phyloP scores from a whole-genome alignment of 768 basidiomycete species.

The Calvatia gigantea region DNA sequence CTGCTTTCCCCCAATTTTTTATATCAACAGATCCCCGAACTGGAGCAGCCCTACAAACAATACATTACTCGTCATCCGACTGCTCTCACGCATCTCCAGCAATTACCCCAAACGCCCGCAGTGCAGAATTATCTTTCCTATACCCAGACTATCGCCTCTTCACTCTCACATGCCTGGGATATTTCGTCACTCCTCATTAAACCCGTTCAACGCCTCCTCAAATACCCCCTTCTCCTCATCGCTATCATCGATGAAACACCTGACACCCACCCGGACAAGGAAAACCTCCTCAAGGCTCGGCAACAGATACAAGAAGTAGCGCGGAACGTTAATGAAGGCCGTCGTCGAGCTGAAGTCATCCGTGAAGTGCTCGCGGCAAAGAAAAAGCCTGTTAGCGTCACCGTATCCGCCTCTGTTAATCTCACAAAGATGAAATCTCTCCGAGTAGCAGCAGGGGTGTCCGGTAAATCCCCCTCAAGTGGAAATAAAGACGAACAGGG shows the following conservation, averaged over 20 bases:
- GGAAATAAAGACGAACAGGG: conserved; percentile 23
- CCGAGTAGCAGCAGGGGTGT: conserved; percentile 25
- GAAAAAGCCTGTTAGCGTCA: conserved; percentile 36
- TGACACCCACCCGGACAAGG: conserved; percentile 63
- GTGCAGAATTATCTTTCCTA: conserved; percentile 64
- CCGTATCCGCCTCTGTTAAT: conserved; percentile 53
- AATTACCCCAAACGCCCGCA: conserved; percentile 47
- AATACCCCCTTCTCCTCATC: conserved; percentile 83
- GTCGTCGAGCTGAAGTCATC: conserved; percentile 74
- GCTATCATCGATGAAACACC: conserved; percentile 77
- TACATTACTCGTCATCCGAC: conserved; percentile 81
- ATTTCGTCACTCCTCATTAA: conserved; percentile 93
- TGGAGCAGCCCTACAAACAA: conserved; percentile 70
- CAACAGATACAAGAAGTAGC: conserved; percentile 69
- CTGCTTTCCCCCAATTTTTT: too few species aligned
- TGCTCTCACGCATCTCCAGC: conserved; percentile 64
- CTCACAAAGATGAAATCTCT: conserved; percentile 59
- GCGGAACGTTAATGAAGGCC: conserved; percentile 72
- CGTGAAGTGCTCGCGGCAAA: conserved; percentile 62
- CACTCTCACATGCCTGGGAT: conserved; percentile 87
- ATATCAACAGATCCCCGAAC: conserved; percentile 64
- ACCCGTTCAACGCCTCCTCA: conserved; percentile 93
- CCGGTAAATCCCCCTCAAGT: conserved; percentile 14
- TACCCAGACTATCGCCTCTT: conserved; percentile 62
- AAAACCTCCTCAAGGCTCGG: conserved; percentile 49